Evolutionary conservation across 345 rosid species (phyloP).

Genomic region (Sonneratia alba): DNA sequence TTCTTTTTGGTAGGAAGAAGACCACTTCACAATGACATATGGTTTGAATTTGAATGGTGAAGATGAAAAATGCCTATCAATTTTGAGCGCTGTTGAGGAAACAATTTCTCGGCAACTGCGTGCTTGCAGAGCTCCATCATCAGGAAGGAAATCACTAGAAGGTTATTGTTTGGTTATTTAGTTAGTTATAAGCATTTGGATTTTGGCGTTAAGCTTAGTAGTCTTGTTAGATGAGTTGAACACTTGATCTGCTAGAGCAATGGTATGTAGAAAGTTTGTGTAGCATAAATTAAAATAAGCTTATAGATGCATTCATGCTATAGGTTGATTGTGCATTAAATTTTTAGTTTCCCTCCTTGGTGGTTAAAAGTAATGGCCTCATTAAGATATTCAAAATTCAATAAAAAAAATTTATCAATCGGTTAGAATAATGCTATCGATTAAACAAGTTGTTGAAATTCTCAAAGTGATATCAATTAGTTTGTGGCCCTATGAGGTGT

Average conservation of each 20-base stretch:
- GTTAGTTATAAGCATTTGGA: neutral
- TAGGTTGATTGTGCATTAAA: neutral
- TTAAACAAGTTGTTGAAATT: too few relatives aligned
- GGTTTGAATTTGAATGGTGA: slow-evolving; percentile 79
- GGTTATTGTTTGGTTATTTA: slow-evolving; percentile 32
- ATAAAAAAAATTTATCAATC: too few relatives aligned
- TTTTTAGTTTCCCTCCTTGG: too few relatives aligned
- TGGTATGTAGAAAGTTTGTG: neutral
- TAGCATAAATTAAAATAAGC: neutral
- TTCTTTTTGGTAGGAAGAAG: slow-evolving; percentile 67
- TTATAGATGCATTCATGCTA: neutral
- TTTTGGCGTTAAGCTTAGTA: too few relatives aligned
- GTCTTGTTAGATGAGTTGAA: neutral
- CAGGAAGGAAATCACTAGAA: slow-evolving; percentile 49
- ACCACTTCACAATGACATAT: slow-evolving; percentile 76
- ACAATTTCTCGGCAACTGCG: slow-evolving; percentile 79
- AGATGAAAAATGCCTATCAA: slow-evolving; percentile 74
- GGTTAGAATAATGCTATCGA: too few relatives aligned
- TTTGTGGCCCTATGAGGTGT: too few relatives aligned
- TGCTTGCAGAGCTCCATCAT: slow-evolving; percentile 59
- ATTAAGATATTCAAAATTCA: too few relatives aligned
- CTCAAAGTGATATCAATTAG: too few relatives aligned
- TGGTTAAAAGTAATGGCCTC: too few relatives aligned
- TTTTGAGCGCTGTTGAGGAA: slow-evolving; percentile 90
- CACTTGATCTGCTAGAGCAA: neutral